These are phyloP conservation scores for Mortierella sp. DNA, from an alignment of 371 early-diverging fungal species.

Conservation along the genomic window DNA sequence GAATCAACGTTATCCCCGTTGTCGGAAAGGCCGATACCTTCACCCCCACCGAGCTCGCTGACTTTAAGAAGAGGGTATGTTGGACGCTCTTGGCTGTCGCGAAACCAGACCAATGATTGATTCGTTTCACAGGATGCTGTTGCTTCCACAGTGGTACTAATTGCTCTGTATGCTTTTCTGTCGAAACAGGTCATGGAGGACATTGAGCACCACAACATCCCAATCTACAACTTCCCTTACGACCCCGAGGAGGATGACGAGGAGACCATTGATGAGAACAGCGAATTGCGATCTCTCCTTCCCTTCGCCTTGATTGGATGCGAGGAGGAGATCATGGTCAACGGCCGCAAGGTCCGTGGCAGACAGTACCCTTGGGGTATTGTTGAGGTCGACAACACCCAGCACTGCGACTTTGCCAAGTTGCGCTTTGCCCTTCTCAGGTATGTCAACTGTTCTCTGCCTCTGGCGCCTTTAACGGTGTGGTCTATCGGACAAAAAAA, in stretches of 20 bases:
- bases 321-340: conserved; percentile 93
- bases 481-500: background rate
- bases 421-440: conserved; percentile 88
- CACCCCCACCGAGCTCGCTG: conserved; percentile 79
- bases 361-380: conserved; percentile 99
- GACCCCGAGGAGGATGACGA: conserved; percentile 88
- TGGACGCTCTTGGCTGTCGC: background rate
- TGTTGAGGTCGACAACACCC: conserved; percentile 92
- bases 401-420: conserved; percentile 98
- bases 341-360: conserved; percentile 89
- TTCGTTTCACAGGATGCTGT: background rate
- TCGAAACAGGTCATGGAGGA: conserved; percentile 84
- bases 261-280: conserved; percentile 97
- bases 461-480: background rate
- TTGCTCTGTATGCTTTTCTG: background rate
- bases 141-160: background rate
- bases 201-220: conserved; percentile 93
- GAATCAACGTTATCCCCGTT: conserved; percentile 97
- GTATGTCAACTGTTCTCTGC: conserved; percentile 5
- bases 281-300: conserved; percentile 89
- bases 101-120: background rate
- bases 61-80: conserved; percentile 85
- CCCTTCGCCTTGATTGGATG: conserved; percentile 98
- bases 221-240: conserved; percentile 89
- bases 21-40: conserved; percentile 86